Evolutionary conservation across 768 basidiomycete genomes (phyloP).

Genomic region (Phylloporus sp.): DNA sequence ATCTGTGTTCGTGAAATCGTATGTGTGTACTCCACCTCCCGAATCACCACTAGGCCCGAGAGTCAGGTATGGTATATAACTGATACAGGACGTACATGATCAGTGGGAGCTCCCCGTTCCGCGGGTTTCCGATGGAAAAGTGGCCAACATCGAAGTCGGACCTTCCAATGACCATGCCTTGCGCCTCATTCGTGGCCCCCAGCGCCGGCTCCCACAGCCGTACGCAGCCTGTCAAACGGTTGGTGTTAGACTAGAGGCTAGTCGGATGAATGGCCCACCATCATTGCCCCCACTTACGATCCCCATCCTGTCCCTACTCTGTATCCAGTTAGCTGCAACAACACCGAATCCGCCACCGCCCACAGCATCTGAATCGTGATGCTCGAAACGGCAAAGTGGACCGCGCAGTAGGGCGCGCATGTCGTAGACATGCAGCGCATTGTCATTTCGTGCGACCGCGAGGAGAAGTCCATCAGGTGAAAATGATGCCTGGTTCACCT

Average conservation of each 20-base stretch:
- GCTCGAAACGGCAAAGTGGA: slow-evolving; percentile 46
- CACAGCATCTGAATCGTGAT: slow-evolving; percentile 35
- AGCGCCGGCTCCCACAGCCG: slow-evolving; percentile 59
- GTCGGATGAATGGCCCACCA: slow-evolving; percentile 38
- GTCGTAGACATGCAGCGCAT: slow-evolving; percentile 60
- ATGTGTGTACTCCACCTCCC: slow-evolving; percentile 46
- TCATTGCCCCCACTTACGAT: slow-evolving; percentile 63
- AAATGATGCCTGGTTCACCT: slow-evolving; percentile 49
- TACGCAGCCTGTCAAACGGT: slow-evolving; percentile 47
- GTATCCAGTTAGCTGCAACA: slow-evolving; percentile 51
- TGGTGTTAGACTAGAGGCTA: neutral
- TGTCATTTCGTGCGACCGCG: slow-evolving; percentile 58
- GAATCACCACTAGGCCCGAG: slow-evolving; percentile 43
- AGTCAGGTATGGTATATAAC: slow-evolving; percentile 19
- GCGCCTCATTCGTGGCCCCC: slow-evolving; percentile 34
- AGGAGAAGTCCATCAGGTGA: slow-evolving; percentile 62
- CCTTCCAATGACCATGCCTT: slow-evolving; percentile 50
- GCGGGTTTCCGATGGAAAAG: slow-evolving; percentile 57
- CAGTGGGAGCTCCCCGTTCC: slow-evolving; percentile 49
- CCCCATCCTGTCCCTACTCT: slow-evolving; percentile 40
- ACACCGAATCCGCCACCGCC: slow-evolving; percentile 43
- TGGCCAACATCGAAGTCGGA: slow-evolving; percentile 53
- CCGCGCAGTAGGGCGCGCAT: slow-evolving; percentile 46
- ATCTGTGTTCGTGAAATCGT: slow-evolving; percentile 30
- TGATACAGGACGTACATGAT: slow-evolving; percentile 49